A percentile compares a stretch with the other conserved stretches of the same genome.
These are phyloP conservation scores for Carex kokanica DNA, from an alignment of 176 grass and related monocot genomes.

Conservation along the genomic window DNA sequence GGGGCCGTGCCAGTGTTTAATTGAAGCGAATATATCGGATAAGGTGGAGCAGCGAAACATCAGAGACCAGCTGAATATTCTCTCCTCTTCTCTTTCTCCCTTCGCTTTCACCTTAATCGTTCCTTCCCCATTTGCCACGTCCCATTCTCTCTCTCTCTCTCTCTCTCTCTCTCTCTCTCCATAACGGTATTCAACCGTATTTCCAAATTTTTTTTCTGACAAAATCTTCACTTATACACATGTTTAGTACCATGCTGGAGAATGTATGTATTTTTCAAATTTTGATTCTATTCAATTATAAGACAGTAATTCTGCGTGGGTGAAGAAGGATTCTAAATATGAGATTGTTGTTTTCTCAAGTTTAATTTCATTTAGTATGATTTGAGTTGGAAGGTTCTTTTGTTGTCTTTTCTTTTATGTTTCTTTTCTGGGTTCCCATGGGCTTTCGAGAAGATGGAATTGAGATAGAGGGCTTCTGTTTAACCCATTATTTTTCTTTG, in stretches of 20 bases:
- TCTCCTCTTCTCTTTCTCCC: background rate
- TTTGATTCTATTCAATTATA: background rate
- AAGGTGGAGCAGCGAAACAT: background rate
- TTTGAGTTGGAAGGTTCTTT: background rate
- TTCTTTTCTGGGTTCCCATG: background rate
- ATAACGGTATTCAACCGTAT: conserved; percentile 6
- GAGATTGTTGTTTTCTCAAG: background rate
- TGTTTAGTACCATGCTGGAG: background rate
- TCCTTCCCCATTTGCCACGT: conserved; percentile 18
- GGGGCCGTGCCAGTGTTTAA: background rate
- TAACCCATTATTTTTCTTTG: background rate
- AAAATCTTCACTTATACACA: background rate
- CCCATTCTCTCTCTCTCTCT: conserved; percentile 8
- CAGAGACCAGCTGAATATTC: conserved; percentile 15
- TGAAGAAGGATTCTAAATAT: background rate
- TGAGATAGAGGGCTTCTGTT: background rate
- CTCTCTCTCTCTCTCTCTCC: background rate
- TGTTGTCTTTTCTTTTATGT: background rate
- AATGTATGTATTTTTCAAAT: background rate
- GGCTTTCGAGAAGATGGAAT: background rate
- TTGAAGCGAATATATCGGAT: conserved; percentile 24
- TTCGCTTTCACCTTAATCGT: background rate
- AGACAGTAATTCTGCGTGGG: background rate
- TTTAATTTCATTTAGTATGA: background rate
- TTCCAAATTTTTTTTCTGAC: background rate